Evolutionary conservation across 1,284 basidiomycete genomes (phyloP), one percentile per base, ranked within the genome.

Genomic region (Ustilago trichophora): DNA sequence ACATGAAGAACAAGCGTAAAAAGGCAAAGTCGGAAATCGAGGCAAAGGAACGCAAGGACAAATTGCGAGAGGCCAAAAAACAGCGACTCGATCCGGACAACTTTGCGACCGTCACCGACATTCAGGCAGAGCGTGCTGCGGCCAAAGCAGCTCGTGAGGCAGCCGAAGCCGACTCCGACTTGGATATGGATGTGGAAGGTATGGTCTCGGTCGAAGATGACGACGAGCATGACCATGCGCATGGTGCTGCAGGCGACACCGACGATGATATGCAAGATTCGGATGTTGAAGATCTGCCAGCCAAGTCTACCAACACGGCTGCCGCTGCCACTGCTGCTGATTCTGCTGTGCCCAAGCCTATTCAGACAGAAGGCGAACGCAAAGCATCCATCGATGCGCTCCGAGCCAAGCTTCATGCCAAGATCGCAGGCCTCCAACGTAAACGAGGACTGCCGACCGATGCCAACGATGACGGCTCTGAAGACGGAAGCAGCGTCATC

Each of bases 1-100:
- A 69, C 69, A 68, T 73, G 56, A 80, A 80, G 64, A 80, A 78
- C 66, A 78, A 75, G 43, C 67, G 69, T 49, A 75, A 71, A 46
- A 76, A 78, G 72, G 67, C 65, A 40, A 73, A 80, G n/a, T n/a
- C n/a, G 52, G 72, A 75, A 42, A 58, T 71, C 37, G 72, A 77
- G 29, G 73, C 73, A 1, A 53, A 65, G n/a, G 66, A 68, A 41
- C 65, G 71, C 35, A 80, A 80, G 55, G 49, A 69, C 8, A 63
- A 60, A 47, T 47, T 60, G 12, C 59, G 62, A 13, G 71, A 64
- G 25, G 65, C 71, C 4, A 79, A 78, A 53, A 56, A 73, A 54
- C 71, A 72, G 31, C 59, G 71, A 48, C 69, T 79, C 31, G 77
- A 80, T 34, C 77, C 78, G 6, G 76, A 65, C 45, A 79, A 79